phyloP scores from a whole-genome alignment of 106 monocot species.

The Dioscorea dumetorum region DNA sequence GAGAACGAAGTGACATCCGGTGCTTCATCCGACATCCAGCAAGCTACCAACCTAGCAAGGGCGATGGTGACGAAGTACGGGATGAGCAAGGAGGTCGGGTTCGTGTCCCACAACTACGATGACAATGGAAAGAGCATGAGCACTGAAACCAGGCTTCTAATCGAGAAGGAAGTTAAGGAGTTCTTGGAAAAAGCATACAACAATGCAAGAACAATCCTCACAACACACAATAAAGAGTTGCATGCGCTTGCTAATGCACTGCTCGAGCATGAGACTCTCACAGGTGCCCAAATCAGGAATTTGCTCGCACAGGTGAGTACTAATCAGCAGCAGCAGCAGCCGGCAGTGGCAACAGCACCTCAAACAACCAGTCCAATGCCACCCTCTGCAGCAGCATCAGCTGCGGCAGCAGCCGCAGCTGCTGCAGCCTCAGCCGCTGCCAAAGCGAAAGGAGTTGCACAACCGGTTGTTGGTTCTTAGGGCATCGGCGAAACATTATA shows the following conservation, averaged over 20 bases:
- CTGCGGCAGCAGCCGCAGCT: slow-evolving; percentile 52
- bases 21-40: slow-evolving; percentile 81
- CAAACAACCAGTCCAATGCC: slow-evolving; percentile 16
- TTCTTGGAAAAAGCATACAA: slow-evolving; percentile 83
- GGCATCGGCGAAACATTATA: not conserved
- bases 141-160: slow-evolving; percentile 76
- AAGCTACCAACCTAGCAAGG: slow-evolving; percentile 77
- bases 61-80: slow-evolving; percentile 97
- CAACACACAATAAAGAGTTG: slow-evolving; percentile 64
- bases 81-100: slow-evolving; percentile 84
- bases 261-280: slow-evolving; percentile 83
- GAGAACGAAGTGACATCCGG: slow-evolving; percentile 92
- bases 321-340: slow-evolving; percentile 35
- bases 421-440: slow-evolving; percentile 71
- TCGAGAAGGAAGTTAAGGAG: slow-evolving; percentile 84
- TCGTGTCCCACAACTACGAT: slow-evolving; percentile 79
- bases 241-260: slow-evolving; percentile 88
- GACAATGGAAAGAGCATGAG: slow-evolving; percentile 98
- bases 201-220: slow-evolving; percentile 81
- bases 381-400: slow-evolving; percentile 36
- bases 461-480: slow-evolving; percentile 74
- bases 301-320: slow-evolving; percentile 48
- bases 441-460: slow-evolving; percentile 86
- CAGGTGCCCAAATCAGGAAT: slow-evolving; percentile 80
- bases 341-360: slow-evolving; percentile 8